Base-by-base conservation (phyloP, 257 asterid genomes). In the Knoxia roxburghii region DNA sequence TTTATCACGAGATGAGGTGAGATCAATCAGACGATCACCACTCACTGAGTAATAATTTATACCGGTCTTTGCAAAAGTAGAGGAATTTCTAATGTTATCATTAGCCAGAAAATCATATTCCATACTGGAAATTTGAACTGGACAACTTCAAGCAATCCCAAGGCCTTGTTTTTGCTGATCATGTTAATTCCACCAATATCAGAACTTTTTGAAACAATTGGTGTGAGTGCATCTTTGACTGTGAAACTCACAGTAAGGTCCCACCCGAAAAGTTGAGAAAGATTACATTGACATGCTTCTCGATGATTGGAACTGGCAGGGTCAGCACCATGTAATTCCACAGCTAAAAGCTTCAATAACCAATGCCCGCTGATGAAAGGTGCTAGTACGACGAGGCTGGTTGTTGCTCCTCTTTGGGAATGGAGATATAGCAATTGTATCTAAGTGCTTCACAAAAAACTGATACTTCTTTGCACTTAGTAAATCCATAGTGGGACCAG, bases 341-440 rank as follows among this genome's bases (percentile, higher is more conserved):
- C 82, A 50, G 97, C 89, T 73, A 93, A 82, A 76, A 93, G 95
- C 86, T 93, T 93, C 87, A 90, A 81, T 67, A 93, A 72, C 99
- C 99, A n/a, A 93, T 35, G 99, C 94, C 80, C 97, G 83, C 99
- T 90, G 99, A 87, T 90, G 99, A 73, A 94, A 90, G 54, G 91
- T 83, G 83, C 97, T 88, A 80, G 87, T 85, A 9, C 96, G 96
- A 65, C 90, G 89, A 73, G 92, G 76, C 80, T 86, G 96, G 68
- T 74, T 77, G 65, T 56, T 67, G 75, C 70, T 86, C 78, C 97
- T 84, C 72, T 79, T 81, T 54, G 97, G 97, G 63, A 93, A 92
- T 58, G 94, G 86, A 58, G 95, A 82, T 72, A 84, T 77, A 69
- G 96, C 96, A 81, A 88, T 75, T 67, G 88, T 76, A 74, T 75